Conservation (phyloP, 1,284 basidiomycete species). For the Apiotrichum laibachii region DNA sequence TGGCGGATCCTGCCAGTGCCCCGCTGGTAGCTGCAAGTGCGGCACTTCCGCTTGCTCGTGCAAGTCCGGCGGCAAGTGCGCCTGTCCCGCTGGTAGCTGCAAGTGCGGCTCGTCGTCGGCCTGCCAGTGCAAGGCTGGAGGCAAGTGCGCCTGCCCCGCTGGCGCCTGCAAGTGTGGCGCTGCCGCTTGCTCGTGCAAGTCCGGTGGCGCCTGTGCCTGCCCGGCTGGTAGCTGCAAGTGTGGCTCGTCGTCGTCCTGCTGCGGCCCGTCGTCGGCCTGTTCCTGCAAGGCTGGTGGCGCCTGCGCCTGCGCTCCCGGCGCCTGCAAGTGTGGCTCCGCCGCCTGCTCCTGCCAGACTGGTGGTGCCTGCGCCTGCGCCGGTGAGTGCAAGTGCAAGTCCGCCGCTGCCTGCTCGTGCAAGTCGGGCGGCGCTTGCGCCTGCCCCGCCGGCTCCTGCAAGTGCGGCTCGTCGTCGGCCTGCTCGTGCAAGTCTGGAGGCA, state of each 20-base stretch:
- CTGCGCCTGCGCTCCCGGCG: slow-evolving; percentile 6
- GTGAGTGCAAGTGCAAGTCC: not conserved
- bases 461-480: not conserved
- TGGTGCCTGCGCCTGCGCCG: not conserved
- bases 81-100: slow-evolving; percentile 2
- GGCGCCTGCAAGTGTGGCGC: not conserved
- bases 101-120: slow-evolving; percentile 14
- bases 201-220: slow-evolving; percentile 1
- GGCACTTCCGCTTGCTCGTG: slow-evolving; percentile 2
- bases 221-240: not conserved
- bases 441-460: not conserved
- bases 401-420: slow-evolving; percentile 18
- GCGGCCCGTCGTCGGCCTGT: not conserved
- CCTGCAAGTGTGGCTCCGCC: slow-evolving; percentile 3
- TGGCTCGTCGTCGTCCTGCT: too few relatives aligned
- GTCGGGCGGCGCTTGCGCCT: not conserved
- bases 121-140: slow-evolving; percentile 2
- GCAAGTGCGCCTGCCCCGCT: not conserved
- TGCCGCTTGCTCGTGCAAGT: not conserved
- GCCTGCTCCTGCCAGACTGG: slow-evolving; percentile 4
- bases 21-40: not conserved
- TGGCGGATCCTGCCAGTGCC: not conserved
- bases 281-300: slow-evolving; percentile 4
- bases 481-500: slow-evolving; percentile 2
- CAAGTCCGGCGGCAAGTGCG: slow-evolving; percentile 2